These are phyloP conservation scores for Symbiodinium pilosum DNA, from an alignment of 73 alveolate species.

Conservation along the genomic window DNA sequence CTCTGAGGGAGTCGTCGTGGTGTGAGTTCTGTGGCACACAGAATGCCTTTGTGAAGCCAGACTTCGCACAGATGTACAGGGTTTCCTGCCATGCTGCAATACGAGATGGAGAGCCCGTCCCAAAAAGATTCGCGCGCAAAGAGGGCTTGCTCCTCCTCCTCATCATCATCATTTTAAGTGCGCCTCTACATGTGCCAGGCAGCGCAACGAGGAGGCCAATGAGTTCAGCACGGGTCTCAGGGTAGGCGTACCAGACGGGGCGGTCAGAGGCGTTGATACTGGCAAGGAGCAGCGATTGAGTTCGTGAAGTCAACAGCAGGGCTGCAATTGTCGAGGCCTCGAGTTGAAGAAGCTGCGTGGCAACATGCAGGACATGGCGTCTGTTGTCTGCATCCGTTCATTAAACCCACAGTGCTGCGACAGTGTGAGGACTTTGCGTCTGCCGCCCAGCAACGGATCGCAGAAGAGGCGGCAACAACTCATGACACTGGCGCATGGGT, in stretches of 20 bases:
- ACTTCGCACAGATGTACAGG: not conserved
- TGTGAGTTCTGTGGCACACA: not conserved
- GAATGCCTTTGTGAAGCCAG: not conserved
- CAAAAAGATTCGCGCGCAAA: too few species aligned
- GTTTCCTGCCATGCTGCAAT: too few species aligned
- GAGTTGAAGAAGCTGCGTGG: conserved; percentile 52
- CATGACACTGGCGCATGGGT: too few species aligned
- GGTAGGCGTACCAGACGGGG: too few species aligned
- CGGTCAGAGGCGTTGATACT: too few species aligned
- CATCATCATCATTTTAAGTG: too few species aligned
- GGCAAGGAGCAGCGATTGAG: too few species aligned
- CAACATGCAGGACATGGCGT: conserved; percentile 47
- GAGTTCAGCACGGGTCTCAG: conserved; percentile 12
- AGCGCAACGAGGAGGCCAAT: conserved; percentile 35
- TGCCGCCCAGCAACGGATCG: conserved; percentile 63
- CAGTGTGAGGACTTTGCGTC: conserved; percentile 18
- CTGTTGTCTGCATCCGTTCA: too few species aligned
- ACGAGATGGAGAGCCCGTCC: too few species aligned
- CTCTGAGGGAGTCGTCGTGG: not conserved
- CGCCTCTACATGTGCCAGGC: too few species aligned
- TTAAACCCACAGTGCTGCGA: too few species aligned
- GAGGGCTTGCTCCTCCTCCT: too few species aligned
- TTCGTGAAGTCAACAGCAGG: not conserved
- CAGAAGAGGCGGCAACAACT: conserved; percentile 38
- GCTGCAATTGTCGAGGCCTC: not conserved